Base-by-base conservation (phyloP, 2,329 filamentous ascomycete genomes). In the Tetracladium maxilliforme region DNA sequence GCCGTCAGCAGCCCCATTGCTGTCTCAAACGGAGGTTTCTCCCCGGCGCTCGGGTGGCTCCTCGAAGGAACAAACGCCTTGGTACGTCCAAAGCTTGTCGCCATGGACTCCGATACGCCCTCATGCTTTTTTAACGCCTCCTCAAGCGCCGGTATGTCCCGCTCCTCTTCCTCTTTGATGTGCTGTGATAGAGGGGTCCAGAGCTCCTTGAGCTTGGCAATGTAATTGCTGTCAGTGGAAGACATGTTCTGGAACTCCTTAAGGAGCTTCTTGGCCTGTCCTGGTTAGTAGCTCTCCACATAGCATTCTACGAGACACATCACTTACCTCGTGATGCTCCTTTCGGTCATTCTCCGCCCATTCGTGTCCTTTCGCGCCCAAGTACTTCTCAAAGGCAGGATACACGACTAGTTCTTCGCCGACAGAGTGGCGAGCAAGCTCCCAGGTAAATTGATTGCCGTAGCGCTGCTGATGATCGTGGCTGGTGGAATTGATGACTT, bases 11-110 rank as follows among this genome's bases (percentile, higher is more conserved):
- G 34, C 0, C 61, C 64, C 29, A 54, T 55, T 0, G 54, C 61
- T 0, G 58, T 65, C 49, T 72, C 65, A 30, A 68, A 71, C 0
- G 60, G 61, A 3, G 64, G 63, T 18, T 56, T 54, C n/a, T n/a
- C n/a, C n/a, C n/a, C n/a, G n/a, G n/a, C n/a, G n/a, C n/a, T n/a
- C n/a, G n/a, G n/a, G n/a, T n/a, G n/a, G n/a, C n/a, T n/a, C n/a
- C n/a, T n/a, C n/a, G n/a, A n/a, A n/a, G 64, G 64, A 2, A 61
- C 56, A 35, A 71, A 62, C 14, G 44, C 42, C 45, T 70, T 71
- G 6, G 63, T 70, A 3, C 58, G 49, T 4, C 36, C 43, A 31
- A 70, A 69, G 11, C 46, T 56, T 6, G 35, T 46, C 4, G 54
- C 50, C 22, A 64, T 31, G 1, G 36, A 27, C 14, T 52, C 39